Base-by-base conservation (phyloP, 768 basidiomycete genomes). In the Russula abietina region DNA sequence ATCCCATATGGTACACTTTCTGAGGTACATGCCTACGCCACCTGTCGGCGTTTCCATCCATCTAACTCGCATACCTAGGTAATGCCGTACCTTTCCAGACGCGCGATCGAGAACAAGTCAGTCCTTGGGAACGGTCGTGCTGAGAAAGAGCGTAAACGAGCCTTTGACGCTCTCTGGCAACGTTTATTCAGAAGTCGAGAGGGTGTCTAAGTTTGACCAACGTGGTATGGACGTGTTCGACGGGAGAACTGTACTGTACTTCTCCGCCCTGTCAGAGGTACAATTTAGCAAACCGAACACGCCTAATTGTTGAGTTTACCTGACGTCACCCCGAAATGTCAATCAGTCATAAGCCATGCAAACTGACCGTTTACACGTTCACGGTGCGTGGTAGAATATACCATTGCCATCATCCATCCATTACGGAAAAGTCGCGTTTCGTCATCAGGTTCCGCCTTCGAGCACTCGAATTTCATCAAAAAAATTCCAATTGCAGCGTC, bases 51-150 rank as follows among this genome's bases (percentile, higher is more conserved):
- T 26, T 12, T 24, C 17, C 33, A 65, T 71, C 65, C 58, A 72
- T 22, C 36, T 60, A 38, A 56, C 60, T 48, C 28, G 22, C 46
- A 45, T 32, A 39, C 59, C 63, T 56, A 89, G 85, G 89, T 93
- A 11, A 87, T 97, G 85, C 93, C 95, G 0, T 98, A 96, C 72
- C 81, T 97, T 10, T 81, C 87, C 45, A 81, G 93, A 36, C 80
- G 95, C 17, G 94, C 93, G 0, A 86, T 93, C 50, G 94, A 97
- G 83, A 97, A 98, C 77, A 95, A 93, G 74, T 87, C 87, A 0
- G 80, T 97, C 2, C 81, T 98, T 30, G 89, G 87, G 17, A 77
- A 81, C 22, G 89, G 88, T 1, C 84, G 79, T 14, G 91, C 92
- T 0, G 73, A 74, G 2, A 77, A 78, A 26, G 91, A 92, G 72